Base-by-base conservation (phyloP, 1,284 basidiomycete species). In the Cystobasidium sp. region DNA sequence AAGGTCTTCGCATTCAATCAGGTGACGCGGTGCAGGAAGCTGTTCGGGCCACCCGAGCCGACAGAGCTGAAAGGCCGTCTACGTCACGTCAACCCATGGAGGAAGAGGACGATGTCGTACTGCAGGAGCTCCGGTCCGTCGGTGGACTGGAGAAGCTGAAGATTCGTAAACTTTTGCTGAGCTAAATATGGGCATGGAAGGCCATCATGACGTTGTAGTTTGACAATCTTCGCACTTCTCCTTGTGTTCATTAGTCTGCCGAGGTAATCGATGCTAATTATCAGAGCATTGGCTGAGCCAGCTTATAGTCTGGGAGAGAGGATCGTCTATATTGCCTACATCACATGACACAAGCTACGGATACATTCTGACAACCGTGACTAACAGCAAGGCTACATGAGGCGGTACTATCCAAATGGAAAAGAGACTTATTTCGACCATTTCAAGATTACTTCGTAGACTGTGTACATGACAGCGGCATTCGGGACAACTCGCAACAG, bases 401-500 rank as follows among this genome's bases (percentile, higher is more conserved):
- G 9, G 24, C 18, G 49, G 8, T 22, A 9, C 39, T 18, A 5
- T 6, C 31, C 9, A 52, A 39, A 49, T 24, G 31, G 63, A n/a
- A 7, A 14, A n/a, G 8, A 18, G 55, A 56, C 18, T 14, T 51
- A 22, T 62, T 18, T 66, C 22, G 37, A 47, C 41, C 63, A 61
- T 83, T 77, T 71, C 37, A 82, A 75, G 8, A 81, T 78, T 8
- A 81, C 64, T 64, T 82, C 84, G 77, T 84, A 84, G 47, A 84
- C 81, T n/a, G 76, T 89, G 84, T 91, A 99, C 94, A 98, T 99
- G 78, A 97, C 93, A 0, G 91, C 92, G 0, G 96, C 96, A 79
- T 99, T 99, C 3, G 96, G 96, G 0, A 98, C 92, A 68, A 99
- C 96, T 61, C 96, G 89, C 87, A 99, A 90, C 74, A 99, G 86